Percentiles rank a stretch among this genome's conserved stretches.
phyloP scores from a whole-genome alignment of 2,329 filamentous ascomycete species.

The Aspergillus fructus region DNA sequence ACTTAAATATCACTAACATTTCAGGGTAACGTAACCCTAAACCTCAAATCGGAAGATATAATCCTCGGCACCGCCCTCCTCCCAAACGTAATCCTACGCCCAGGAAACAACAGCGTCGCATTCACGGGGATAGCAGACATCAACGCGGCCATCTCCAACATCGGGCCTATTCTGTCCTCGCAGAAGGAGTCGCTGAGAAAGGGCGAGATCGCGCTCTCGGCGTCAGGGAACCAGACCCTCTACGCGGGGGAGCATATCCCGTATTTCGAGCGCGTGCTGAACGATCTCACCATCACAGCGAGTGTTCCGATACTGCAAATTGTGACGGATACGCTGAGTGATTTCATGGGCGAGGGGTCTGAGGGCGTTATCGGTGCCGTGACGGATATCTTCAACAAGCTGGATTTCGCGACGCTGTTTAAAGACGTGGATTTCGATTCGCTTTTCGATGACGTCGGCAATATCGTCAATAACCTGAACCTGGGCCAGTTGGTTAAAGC shows the following conservation, averaged over 20 bases:
- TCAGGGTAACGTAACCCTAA: conserved; percentile 48
- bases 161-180: conserved; percentile 40
- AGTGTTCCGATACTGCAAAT: conserved; percentile 32
- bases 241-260: conserved; percentile 46
- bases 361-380: not conserved
- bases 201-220: conserved; percentile 45
- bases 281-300: conserved; percentile 38
- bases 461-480: no score
- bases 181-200: conserved; percentile 39
- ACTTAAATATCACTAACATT: not conserved
- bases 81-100: conserved; percentile 42
- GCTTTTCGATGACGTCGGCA: not conserved
- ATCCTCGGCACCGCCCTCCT: conserved; percentile 42
- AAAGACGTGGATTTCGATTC: not conserved
- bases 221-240: conserved; percentile 44
- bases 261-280: conserved; percentile 48
- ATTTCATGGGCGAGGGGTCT: not conserved
- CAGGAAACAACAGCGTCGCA: conserved; percentile 43
- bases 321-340: not conserved
- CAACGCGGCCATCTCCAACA: conserved; percentile 43
- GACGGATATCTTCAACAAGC: not conserved
- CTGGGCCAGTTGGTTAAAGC: not conserved
- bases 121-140: conserved; percentile 25
- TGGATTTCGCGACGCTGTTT: not conserved
- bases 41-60: conserved; percentile 43